A percentile compares a stretch with the other conserved stretches of the same genome.
Evolutionary conservation across 805 yeast species (phyloP).

Genomic region (Ogataea ramenticola): DNA sequence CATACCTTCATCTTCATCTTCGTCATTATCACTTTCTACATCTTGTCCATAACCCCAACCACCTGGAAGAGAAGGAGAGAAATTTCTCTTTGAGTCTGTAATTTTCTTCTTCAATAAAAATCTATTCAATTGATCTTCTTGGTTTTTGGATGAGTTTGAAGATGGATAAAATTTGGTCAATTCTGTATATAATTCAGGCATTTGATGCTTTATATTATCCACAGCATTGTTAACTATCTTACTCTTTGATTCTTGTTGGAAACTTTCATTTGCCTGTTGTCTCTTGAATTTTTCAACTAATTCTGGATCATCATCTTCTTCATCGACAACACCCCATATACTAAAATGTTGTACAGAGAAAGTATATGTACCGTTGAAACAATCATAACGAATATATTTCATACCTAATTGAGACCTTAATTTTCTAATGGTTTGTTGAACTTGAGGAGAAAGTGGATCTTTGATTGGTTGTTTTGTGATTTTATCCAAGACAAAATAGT

Average conservation of each 20-base stretch:
- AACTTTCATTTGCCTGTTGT: slow-evolving; percentile 17
- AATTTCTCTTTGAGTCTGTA: neutral
- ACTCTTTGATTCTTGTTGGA: slow-evolving; percentile 12
- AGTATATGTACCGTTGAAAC: slow-evolving; percentile 66
- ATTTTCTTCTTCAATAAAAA: slow-evolving; percentile 11
- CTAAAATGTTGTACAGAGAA: slow-evolving; percentile 88
- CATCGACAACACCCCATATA: slow-evolving; percentile 84
- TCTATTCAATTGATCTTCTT: no score
- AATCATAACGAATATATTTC: slow-evolving; percentile 76
- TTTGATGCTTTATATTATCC: slow-evolving; percentile 11
- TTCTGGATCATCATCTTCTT: slow-evolving; percentile 48
- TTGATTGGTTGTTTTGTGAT: slow-evolving; percentile 16
- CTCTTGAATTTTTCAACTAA: slow-evolving; percentile 24
- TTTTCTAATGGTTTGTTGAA: slow-evolving; percentile 39
- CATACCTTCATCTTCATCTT: neutral
- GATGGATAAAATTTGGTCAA: slow-evolving; percentile 1
- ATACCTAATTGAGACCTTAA: slow-evolving; percentile 56
- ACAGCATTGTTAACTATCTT: slow-evolving; percentile 12
- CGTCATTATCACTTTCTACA: neutral
- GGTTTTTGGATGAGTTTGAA: neutral
- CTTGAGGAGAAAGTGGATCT: slow-evolving; percentile 31
- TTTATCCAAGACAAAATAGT: slow-evolving; percentile 41
- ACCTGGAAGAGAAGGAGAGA: slow-evolving; percentile 21
- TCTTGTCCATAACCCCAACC: slow-evolving; percentile 18
- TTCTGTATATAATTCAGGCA: neutral